Evolutionary conservation across 768 basidiomycete genomes (phyloP).

Genomic region (Macrolepiota albuminosa): DNA sequence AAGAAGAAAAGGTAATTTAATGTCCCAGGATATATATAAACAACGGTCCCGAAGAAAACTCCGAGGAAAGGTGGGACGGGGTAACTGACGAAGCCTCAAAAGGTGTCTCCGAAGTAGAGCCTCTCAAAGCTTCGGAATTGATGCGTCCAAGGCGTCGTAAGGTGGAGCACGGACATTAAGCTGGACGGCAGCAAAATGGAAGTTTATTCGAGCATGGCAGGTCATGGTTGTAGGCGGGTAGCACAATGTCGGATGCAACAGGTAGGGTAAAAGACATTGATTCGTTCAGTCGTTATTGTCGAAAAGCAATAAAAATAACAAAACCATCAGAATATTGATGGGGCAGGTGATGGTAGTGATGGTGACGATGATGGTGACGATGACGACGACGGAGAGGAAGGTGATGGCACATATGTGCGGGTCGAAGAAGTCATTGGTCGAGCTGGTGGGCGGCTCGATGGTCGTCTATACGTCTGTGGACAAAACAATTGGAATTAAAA

Average conservation of each 20-base stretch:
- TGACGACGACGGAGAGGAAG: conserved; percentile 2
- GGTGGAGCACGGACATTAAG: conserved; percentile 8
- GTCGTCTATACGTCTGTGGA: conserved; percentile 18
- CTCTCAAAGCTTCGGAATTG: conserved; percentile 5
- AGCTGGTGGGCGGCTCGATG: conserved; percentile 19
- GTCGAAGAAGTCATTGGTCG: conserved; percentile 10
- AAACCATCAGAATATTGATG: conserved; percentile 19
- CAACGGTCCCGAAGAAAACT: neutral
- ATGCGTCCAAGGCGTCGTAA: conserved; percentile 6
- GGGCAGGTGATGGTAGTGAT: conserved; percentile 8
- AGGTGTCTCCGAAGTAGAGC: neutral
- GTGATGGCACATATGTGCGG: conserved; percentile 3
- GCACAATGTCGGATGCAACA: conserved; percentile 2
- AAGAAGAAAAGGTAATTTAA: conserved; percentile 1
- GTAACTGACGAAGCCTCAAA: neutral
- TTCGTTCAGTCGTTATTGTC: conserved; percentile 6
- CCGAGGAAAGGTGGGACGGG: conserved; percentile 3
- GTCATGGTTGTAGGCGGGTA: conserved; percentile 5
- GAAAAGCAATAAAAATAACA: conserved; percentile 20
- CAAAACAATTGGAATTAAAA: neutral
- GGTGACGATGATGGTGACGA: conserved; percentile 3
- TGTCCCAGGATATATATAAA: conserved; percentile 9
- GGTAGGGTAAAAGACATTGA: conserved; percentile 1
- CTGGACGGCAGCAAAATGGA: conserved; percentile 3
- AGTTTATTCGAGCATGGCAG: conserved; percentile 9